Conservation (phyloP, 306 rosid genomes). For the Potentilla sterilis region DNA sequence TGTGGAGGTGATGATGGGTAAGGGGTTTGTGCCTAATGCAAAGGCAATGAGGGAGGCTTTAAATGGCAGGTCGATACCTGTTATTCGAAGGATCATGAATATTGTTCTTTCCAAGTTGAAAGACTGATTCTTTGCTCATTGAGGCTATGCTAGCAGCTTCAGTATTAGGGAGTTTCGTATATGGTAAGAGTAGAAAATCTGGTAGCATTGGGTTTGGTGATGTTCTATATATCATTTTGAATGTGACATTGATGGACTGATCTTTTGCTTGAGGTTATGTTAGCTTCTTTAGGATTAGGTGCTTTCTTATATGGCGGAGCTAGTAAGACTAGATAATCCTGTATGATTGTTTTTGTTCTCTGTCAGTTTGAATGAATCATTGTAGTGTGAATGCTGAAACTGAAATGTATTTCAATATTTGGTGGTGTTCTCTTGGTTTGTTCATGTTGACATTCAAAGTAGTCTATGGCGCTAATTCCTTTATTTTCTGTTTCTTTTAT, state of each 20-base stretch:
- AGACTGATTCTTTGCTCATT: neutral
- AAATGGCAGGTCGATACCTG: neutral
- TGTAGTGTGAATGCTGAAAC: too few species aligned
- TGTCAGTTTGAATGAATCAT: too few species aligned
- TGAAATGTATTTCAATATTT: too few species aligned
- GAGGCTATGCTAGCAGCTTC: neutral
- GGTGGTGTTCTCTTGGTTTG: too few species aligned
- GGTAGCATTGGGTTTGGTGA: too few species aligned
- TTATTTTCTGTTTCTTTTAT: neutral
- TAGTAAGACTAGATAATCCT: neutral
- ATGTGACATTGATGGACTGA: too few species aligned
- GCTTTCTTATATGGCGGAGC: neutral
- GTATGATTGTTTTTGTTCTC: neutral
- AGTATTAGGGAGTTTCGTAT: neutral
- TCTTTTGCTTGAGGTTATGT: too few species aligned
- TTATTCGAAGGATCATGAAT: neutral
- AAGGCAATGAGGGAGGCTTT: constrained; percentile 54
- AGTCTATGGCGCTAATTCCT: neutral
- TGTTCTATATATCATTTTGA: too few species aligned
- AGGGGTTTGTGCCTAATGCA: constrained; percentile 34
- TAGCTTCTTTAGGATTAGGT: too few species aligned
- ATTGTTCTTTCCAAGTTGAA: neutral
- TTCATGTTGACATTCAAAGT: too few species aligned
- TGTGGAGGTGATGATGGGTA: neutral
- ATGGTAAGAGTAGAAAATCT: too few species aligned